Evolutionary conservation across 257 asterid species (phyloP).

Genomic region (Solanum ossicruentum): DNA sequence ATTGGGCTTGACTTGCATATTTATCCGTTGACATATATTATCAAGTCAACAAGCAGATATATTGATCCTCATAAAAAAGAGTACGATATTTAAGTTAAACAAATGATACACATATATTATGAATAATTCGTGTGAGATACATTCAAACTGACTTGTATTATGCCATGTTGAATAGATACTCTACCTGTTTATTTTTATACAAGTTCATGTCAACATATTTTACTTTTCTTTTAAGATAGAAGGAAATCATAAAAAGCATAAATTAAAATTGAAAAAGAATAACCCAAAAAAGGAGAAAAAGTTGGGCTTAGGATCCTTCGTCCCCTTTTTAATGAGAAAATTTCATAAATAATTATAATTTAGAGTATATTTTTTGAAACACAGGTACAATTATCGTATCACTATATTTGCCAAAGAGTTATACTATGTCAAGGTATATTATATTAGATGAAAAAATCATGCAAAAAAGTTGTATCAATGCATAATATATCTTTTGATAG

Average conservation of each 20-base stretch:
- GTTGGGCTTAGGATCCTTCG: background rate
- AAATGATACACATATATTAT: no score
- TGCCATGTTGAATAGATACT: no score
- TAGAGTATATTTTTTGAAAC: accelerated
- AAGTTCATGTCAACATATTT: background rate
- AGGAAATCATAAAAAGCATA: background rate
- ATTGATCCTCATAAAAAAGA: no score
- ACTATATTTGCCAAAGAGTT: background rate
- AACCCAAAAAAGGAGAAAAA: background rate
- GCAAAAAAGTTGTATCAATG: no score
- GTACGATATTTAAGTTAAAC: no score
- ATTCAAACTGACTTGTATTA: no score
- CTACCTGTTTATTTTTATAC: no score
- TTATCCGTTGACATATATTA: no score
- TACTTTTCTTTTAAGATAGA: background rate
- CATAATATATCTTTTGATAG: background rate
- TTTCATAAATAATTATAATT: background rate
- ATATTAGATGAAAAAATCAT: no score
- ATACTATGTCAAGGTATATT: background rate
- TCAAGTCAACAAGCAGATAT: no score
- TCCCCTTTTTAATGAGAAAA: no score
- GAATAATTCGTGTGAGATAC: no score
- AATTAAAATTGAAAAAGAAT: background rate
- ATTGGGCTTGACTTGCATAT: background rate
- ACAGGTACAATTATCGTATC: background rate